A percentile compares a stretch with the other conserved stretches of the same genome.
Evolutionary conservation across 2,329 filamentous ascomycete genomes (phyloP).

Genomic region (Pseudogymnoascus sp.): DNA sequence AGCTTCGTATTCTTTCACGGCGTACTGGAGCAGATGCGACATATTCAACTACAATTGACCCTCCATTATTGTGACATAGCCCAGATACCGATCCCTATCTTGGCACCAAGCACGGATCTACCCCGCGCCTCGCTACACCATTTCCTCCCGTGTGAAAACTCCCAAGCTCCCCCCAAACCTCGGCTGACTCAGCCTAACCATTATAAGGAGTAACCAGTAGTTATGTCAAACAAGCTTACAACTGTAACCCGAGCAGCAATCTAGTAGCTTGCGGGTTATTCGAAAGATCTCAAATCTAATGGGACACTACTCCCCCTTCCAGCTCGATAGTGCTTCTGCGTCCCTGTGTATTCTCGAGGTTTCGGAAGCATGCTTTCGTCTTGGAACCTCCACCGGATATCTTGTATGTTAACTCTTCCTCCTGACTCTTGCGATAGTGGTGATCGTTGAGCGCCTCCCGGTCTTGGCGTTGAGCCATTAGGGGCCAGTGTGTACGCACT

Average conservation of each 20-base stretch:
- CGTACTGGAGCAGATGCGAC: neutral
- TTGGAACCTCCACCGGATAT: constrained; percentile 80
- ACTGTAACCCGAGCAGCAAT: neutral
- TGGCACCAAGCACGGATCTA: constrained; percentile 7
- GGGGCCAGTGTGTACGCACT: constrained; percentile 66
- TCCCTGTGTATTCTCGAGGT: constrained; percentile 72
- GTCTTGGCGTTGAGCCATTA: constrained; percentile 41
- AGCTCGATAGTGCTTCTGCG: constrained; percentile 73
- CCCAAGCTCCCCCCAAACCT: neutral
- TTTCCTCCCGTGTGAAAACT: neutral
- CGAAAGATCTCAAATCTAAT: constrained; percentile 60
- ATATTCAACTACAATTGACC: neutral
- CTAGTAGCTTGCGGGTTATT: constrained; percentile 15
- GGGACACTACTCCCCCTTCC: constrained; percentile 92
- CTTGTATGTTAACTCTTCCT: constrained; percentile 56
- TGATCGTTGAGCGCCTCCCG: constrained; percentile 16
- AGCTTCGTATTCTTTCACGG: neutral
- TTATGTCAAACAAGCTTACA: constrained; percentile 7
- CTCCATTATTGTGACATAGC: neutral
- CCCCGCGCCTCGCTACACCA: constrained; percentile 7
- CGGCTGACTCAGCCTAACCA: constrained; percentile 4
- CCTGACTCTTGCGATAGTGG: constrained; percentile 24
- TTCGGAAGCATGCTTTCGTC: constrained; percentile 76
- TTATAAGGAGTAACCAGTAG: constrained; percentile 7
- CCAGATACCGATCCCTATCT: constrained; percentile 4